Percentiles rank a stretch among this genome's conserved stretches.
Conservation (phyloP, 805 yeast species). For the Sporopachydermia lactativora region DNA sequence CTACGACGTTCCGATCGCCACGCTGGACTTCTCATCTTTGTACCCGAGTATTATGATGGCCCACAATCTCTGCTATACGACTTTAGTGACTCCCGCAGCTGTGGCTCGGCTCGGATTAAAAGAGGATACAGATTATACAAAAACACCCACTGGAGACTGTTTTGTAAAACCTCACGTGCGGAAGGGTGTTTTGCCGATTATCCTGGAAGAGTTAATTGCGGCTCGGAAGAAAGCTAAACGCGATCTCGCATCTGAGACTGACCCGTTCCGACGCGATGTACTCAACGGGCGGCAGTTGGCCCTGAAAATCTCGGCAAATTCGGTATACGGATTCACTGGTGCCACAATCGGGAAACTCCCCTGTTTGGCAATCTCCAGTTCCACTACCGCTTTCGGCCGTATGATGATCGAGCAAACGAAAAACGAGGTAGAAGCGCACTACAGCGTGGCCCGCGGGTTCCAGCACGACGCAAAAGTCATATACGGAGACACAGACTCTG, state of each 20-base stretch:
- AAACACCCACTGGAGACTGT: conserved; percentile 85
- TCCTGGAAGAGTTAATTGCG: conserved; percentile 70
- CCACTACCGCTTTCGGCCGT: conserved; percentile 93
- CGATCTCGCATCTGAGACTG: conserved; percentile 84
- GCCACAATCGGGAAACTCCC: conserved; percentile 97
- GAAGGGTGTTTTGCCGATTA: conserved; percentile 84
- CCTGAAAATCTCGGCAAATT: conserved; percentile 89
- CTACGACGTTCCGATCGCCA: conserved; percentile 94
- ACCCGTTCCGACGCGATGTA: conserved; percentile 87
- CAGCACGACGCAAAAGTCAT: conserved; percentile 80
- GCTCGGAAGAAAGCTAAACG: conserved; percentile 91
- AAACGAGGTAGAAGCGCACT: conserved; percentile 66
- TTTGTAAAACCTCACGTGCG: conserved; percentile 60
- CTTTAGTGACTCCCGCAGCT: conserved; percentile 56
- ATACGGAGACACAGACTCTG: conserved; percentile 98
- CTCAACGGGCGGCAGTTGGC: conserved; percentile 96
- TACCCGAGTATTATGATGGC: conserved; percentile 98
- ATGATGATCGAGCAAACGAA: conserved; percentile 92
- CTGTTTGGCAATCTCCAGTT: conserved; percentile 89
- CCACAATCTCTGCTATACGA: conserved; percentile 91
- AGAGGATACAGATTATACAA: conserved; percentile 65
- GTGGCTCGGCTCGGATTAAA: conserved; percentile 49
- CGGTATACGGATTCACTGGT: conserved; percentile 98
- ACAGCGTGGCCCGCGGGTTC: conserved; percentile 51
- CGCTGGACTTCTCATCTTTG: conserved; percentile 92